Conservation (phyloP, 2,329 filamentous ascomycete genomes). For the Cordyceps militaris region DNA sequence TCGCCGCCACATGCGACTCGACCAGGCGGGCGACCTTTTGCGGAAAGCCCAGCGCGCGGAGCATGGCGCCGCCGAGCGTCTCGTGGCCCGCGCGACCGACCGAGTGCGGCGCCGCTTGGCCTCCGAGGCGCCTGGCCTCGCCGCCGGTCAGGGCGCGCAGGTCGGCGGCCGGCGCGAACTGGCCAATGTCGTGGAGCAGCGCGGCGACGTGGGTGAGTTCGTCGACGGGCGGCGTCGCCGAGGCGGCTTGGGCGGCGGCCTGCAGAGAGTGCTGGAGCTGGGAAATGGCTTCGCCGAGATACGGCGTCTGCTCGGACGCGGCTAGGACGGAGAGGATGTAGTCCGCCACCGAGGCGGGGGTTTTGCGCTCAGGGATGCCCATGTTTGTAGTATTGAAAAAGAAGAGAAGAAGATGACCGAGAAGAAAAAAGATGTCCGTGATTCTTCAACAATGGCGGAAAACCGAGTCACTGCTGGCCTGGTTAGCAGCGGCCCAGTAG, state of each 20-base stretch:
- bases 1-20: constrained; percentile 17
- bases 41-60: constrained; percentile 15
- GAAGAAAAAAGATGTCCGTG: too few relatives aligned
- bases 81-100: constrained; percentile 18
- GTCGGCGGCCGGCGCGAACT: constrained; percentile 15
- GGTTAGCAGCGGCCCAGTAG: not conserved
- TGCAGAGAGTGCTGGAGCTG: constrained; percentile 18
- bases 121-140: constrained; percentile 14
- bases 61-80: constrained; percentile 12
- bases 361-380: constrained; percentile 7
- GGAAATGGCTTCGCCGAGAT: constrained; percentile 18
- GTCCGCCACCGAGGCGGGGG: constrained; percentile 13
- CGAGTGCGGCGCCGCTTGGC: not conserved
- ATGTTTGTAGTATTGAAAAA: not conserved
- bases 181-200: constrained; percentile 18
- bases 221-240: constrained; percentile 14
- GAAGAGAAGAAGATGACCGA: not conserved
- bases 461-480: not conserved
- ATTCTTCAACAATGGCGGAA: too few relatives aligned
- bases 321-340: constrained; percentile 15
- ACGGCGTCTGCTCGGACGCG: constrained; percentile 13
- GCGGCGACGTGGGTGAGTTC: constrained; percentile 18
- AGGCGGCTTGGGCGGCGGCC: constrained; percentile 14
- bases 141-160: constrained; percentile 12
- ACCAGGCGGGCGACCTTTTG: constrained; percentile 16